phyloP scores from a whole-genome alignment of 2,329 filamentous ascomycete genomes.

The Talaromyces albobiverticillius region DNA sequence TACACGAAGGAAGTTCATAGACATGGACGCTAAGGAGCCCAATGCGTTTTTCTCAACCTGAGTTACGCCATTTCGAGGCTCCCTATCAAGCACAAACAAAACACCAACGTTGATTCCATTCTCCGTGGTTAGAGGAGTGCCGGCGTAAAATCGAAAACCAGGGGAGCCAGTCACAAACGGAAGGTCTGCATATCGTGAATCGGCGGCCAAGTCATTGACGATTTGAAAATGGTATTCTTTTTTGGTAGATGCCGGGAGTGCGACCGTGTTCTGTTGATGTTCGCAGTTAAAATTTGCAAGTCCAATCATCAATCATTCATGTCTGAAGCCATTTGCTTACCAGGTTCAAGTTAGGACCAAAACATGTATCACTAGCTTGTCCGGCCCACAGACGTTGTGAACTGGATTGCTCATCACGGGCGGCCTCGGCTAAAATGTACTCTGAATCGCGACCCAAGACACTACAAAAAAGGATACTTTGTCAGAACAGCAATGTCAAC shows the following conservation, averaged over 20 bases:
- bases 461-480: constrained; percentile 16
- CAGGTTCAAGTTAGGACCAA: constrained; percentile 31
- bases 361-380: constrained; percentile 30
- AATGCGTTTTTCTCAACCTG: constrained; percentile 47
- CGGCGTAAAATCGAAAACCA: constrained; percentile 52
- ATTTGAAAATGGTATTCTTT: constrained; percentile 29
- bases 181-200: constrained; percentile 37
- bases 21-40: constrained; percentile 54
- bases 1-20: constrained; percentile 61
- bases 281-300: constrained; percentile 9
- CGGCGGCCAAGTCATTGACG: constrained; percentile 37
- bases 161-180: constrained; percentile 34
- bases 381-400: constrained; percentile 29
- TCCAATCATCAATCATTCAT: not conserved
- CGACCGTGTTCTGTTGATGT: constrained; percentile 29
- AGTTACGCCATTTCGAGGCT: constrained; percentile 49
- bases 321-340: constrained; percentile 23
- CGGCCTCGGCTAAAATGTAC: constrained; percentile 53
- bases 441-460: constrained; percentile 49
- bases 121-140: constrained; percentile 60
- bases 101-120: constrained; percentile 59
- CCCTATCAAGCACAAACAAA: constrained; percentile 59
- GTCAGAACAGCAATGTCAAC: not conserved
- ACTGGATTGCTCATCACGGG: constrained; percentile 33
- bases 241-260: constrained; percentile 27